Evolutionary conservation across 1,284 basidiomycete genomes (phyloP).

Genomic region (Cutaneotrichosporon dermatis): DNA sequence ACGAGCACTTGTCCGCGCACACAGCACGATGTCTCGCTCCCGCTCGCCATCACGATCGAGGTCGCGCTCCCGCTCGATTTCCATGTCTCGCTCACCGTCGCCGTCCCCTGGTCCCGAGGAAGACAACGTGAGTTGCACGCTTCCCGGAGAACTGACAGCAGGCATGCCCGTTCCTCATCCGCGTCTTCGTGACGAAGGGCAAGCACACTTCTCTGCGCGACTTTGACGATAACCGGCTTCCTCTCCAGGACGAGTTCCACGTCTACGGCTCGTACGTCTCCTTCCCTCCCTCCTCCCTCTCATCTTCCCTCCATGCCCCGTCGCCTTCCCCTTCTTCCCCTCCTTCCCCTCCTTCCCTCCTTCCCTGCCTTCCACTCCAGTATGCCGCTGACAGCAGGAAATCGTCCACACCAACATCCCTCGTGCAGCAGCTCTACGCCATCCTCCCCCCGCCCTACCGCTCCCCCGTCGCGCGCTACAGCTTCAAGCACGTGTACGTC

Average conservation of each 20-base stretch:
- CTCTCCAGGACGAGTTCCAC: conserved; percentile 36
- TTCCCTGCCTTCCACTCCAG: no score
- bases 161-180: conserved; percentile 38
- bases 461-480: conserved; percentile 35
- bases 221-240: conserved; percentile 40
- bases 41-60: conserved; percentile 2
- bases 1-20: no score
- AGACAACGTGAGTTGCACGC: conserved; percentile 7
- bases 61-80: conserved; percentile 5
- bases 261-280: conserved; percentile 42
- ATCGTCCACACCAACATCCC: conserved; percentile 35
- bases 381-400: conserved; percentile 26
- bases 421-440: conserved; percentile 39
- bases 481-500: conserved; percentile 44
- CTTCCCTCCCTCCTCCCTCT: background rate
- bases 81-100: conserved; percentile 3
- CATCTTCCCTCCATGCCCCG: no score
- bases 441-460: conserved; percentile 40
- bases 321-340: no score
- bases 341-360: no score
- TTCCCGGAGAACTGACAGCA: conserved; percentile 4
- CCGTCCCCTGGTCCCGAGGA: conserved; percentile 6
- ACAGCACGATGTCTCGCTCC: conserved; percentile 10
- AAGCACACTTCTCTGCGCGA: conserved; percentile 39
- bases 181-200: conserved; percentile 41